Evolutionary conservation across 208 protist genomes (phyloP).

Genomic region (Strigomonas culicis): DNA sequence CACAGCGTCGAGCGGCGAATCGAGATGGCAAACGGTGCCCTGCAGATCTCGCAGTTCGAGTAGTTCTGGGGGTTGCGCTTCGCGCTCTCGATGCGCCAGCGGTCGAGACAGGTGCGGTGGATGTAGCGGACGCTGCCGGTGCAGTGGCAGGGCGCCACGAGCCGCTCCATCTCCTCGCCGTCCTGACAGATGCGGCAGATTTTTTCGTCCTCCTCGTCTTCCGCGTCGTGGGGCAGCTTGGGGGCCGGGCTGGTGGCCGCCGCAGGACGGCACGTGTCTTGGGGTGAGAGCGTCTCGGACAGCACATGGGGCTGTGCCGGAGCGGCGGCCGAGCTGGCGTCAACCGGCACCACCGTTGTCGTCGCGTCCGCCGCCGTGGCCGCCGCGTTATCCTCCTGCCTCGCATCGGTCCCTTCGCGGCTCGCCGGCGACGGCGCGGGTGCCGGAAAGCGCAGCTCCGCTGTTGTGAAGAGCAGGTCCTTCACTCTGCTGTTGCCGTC

Average conservation of each 20-base stretch:
- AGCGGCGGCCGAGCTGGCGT: too few relatives aligned
- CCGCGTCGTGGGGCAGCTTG: constrained; percentile 15
- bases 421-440: too few relatives aligned
- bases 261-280: background rate
- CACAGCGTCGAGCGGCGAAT: constrained; percentile 44
- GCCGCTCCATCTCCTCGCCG: constrained; percentile 37
- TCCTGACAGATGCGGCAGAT: constrained; percentile 81
- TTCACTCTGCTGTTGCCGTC: background rate
- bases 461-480: constrained; percentile 6
- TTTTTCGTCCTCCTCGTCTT: constrained; percentile 51
- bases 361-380: too few relatives aligned
- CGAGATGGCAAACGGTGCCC: constrained; percentile 46
- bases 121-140: constrained; percentile 75
- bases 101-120: constrained; percentile 71
- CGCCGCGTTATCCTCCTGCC: too few relatives aligned
- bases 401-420: too few relatives aligned
- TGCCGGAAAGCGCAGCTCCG: background rate
- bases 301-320: too few relatives aligned
- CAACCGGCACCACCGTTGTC: too few relatives aligned
- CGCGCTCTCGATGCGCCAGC: constrained; percentile 71
- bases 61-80: constrained; percentile 63
- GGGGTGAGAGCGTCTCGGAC: too few relatives aligned
- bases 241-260: background rate
- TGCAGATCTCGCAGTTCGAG: constrained; percentile 80
- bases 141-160: constrained; percentile 73